Evolutionary conservation across 2,329 filamentous ascomycete species (phyloP).

Genomic region (Pezicula neosporulosa): DNA sequence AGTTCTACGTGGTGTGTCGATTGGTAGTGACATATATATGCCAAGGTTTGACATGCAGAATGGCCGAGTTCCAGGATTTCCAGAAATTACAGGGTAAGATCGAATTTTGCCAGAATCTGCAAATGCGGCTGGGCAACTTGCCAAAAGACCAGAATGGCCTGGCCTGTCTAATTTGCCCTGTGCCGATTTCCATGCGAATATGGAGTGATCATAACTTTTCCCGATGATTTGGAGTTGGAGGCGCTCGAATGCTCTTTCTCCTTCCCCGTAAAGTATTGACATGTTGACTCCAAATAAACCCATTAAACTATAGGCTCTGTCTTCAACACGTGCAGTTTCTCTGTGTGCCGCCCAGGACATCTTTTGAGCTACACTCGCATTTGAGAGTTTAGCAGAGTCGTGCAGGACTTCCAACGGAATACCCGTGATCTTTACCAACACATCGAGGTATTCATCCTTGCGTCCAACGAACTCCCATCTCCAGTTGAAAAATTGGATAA

Average conservation of each 20-base stretch:
- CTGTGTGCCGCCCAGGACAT: slow-evolving; percentile 30
- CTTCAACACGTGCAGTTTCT: slow-evolving; percentile 31
- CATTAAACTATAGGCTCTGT: slow-evolving; percentile 38
- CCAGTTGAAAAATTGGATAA: not conserved
- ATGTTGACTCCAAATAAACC: slow-evolving; percentile 40
- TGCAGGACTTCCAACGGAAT: not conserved
- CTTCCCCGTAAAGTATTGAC: slow-evolving; percentile 36
- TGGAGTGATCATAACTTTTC: slow-evolving; percentile 2
- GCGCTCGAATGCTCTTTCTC: slow-evolving; percentile 26
- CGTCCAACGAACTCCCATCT: not conserved
- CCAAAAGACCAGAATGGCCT: not conserved
- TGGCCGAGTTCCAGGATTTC: no score
- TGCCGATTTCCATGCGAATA: slow-evolving; percentile 3
- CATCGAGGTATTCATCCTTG: not conserved
- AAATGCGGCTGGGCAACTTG: not conserved
- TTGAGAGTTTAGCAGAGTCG: not conserved
- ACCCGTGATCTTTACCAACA: not conserved
- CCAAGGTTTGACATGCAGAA: no score
- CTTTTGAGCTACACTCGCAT: slow-evolving; percentile 20
- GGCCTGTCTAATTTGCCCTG: not conserved
- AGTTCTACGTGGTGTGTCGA: no score
- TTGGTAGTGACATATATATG: no score
- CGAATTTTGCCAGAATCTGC: not conserved
- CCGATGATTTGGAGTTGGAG: slow-evolving; percentile 31
- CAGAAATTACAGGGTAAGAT: not conserved